Percentiles rank a stretch among this genome's conserved stretches.
phyloP scores from a whole-genome alignment of 2,329 filamentous ascomycete genomes.

The Scortechinia acanthostroma region DNA sequence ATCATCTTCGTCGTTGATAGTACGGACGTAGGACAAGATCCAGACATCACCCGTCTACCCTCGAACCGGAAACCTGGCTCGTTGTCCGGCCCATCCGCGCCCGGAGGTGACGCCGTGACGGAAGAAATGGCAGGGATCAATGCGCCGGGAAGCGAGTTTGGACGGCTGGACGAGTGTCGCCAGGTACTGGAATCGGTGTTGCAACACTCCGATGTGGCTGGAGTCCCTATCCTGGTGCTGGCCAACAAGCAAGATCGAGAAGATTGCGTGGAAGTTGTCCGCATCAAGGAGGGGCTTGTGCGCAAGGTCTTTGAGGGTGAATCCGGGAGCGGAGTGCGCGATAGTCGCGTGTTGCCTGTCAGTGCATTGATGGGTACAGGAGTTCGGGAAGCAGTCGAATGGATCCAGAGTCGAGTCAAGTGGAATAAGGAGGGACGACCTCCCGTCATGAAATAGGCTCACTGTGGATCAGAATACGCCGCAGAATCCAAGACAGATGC shows the following conservation, averaged over 20 bases:
- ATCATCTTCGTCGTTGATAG: slow-evolving; percentile 63
- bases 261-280: slow-evolving; percentile 60
- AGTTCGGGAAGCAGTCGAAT: background rate
- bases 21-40: slow-evolving; percentile 50
- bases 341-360: slow-evolving; percentile 56
- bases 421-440: slow-evolving; percentile 2
- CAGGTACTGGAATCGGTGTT: slow-evolving; percentile 54
- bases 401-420: slow-evolving; percentile 1
- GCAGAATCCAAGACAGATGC: too few species aligned
- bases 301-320: slow-evolving; percentile 61
- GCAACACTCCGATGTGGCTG: slow-evolving; percentile 46
- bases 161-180: slow-evolving; percentile 52
- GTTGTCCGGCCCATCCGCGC: slow-evolving; percentile 10
- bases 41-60: slow-evolving; percentile 40
- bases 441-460: background rate
- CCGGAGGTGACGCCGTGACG: slow-evolving; percentile 10
- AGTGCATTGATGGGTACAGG: slow-evolving; percentile 40
- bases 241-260: slow-evolving; percentile 64
- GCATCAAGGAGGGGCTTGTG: slow-evolving; percentile 62
- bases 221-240: slow-evolving; percentile 54
- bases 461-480: too few species aligned
- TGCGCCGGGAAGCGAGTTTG: slow-evolving; percentile 21
- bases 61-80: slow-evolving; percentile 13
- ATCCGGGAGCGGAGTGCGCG: slow-evolving; percentile 52
- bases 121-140: slow-evolving; percentile 23